Evolutionary conservation across 306 rosid genomes (phyloP).

Genomic region (Comarum palustre): DNA sequence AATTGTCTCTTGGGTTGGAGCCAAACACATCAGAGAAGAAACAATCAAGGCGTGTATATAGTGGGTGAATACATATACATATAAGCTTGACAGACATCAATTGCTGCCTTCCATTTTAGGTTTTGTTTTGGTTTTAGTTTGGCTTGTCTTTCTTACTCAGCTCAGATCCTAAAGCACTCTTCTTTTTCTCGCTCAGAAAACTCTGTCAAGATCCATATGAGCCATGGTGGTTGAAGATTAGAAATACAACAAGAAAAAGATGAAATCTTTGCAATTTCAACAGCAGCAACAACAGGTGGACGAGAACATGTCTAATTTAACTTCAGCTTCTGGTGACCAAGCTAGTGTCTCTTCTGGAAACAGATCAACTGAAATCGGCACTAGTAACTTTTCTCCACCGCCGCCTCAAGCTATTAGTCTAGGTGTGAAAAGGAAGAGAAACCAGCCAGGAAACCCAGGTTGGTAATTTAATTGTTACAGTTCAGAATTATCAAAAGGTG

Average conservation of each 20-base stretch:
- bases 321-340: slow-evolving; percentile 80
- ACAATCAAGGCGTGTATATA: slow-evolving; percentile 35
- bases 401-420: slow-evolving; percentile 40
- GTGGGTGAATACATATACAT: neutral
- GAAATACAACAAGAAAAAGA: slow-evolving; percentile 38
- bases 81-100: slow-evolving; percentile 18
- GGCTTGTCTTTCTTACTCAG: slow-evolving; percentile 28
- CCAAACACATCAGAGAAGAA: slow-evolving; percentile 59
- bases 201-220: slow-evolving; percentile 41
- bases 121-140: slow-evolving; percentile 24
- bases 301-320: slow-evolving; percentile 87
- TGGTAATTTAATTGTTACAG: slow-evolving; percentile 14
- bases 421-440: slow-evolving; percentile 66
- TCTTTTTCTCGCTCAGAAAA: slow-evolving; percentile 29
- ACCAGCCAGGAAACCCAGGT: slow-evolving; percentile 99
- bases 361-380: slow-evolving; percentile 51
- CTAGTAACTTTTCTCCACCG: slow-evolving; percentile 37
- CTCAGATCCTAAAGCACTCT: slow-evolving; percentile 35
- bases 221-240: slow-evolving; percentile 28
- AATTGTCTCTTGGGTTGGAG: slow-evolving; percentile 76
- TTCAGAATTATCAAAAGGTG: neutral
- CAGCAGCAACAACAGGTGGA: slow-evolving; percentile 53
- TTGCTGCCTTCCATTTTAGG: slow-evolving; percentile 26
- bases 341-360: slow-evolving; percentile 85
- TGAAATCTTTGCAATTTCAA: slow-evolving; percentile 55